phyloP scores from a whole-genome alignment of 1,284 basidiomycete species.

The Trametes sp. region DNA sequence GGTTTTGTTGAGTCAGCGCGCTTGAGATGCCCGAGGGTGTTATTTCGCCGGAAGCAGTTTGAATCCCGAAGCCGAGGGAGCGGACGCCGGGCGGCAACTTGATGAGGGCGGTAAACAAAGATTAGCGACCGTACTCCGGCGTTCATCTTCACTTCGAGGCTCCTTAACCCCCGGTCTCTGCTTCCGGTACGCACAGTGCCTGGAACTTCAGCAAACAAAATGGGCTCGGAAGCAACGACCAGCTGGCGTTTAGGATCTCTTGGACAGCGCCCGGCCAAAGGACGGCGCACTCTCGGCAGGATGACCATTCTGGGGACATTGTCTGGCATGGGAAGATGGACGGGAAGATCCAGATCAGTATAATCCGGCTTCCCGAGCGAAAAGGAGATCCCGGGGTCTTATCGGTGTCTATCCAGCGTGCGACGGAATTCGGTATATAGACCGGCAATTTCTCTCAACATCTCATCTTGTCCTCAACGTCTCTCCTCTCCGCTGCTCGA shows the following conservation, averaged over 20 bases:
- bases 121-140: constrained; percentile 15
- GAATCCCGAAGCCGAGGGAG: constrained; percentile 20
- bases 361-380: constrained; percentile 15
- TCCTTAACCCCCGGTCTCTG: too few relatives aligned
- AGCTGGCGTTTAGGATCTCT: too few relatives aligned
- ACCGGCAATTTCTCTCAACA: constrained; percentile 25
- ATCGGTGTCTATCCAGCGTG: constrained; percentile 31
- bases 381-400: constrained; percentile 33
- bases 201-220: too few relatives aligned
- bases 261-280: too few relatives aligned
- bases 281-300: background rate
- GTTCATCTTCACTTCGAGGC: constrained; percentile 17
- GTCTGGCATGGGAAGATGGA: constrained; percentile 25
- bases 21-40: background rate
- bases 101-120: constrained; percentile 13
- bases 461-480: constrained; percentile 16
- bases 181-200: too few relatives aligned
- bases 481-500: background rate
- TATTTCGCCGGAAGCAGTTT: constrained; percentile 19
- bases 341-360: constrained; percentile 27
- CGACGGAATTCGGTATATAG: constrained; percentile 33
- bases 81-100: constrained; percentile 26
- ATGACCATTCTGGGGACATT: constrained; percentile 1
- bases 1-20: background rate
- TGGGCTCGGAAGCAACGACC: too few relatives aligned